phyloP scores from a whole-genome alignment of 352 stramenopile genomes.

The Globisporangium echinulatum region DNA sequence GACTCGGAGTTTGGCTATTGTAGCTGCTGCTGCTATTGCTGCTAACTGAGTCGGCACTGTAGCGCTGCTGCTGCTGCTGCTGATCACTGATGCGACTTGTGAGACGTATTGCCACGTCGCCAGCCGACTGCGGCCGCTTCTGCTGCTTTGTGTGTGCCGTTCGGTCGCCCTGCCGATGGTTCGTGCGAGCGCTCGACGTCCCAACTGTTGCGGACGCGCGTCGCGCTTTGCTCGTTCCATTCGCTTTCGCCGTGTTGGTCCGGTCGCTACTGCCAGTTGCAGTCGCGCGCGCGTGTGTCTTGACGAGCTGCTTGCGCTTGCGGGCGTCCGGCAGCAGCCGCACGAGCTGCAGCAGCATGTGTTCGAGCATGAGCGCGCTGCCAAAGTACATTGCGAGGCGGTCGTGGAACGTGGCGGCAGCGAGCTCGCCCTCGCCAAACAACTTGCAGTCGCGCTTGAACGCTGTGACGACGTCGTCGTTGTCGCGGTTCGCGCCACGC shows the following conservation, averaged over 20 bases:
- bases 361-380: constrained; percentile 65
- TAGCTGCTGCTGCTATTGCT: constrained; percentile 36
- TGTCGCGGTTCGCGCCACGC: constrained; percentile 61
- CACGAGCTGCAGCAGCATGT: constrained; percentile 73
- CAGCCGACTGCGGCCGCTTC: too few relatives aligned
- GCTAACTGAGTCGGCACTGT: neutral
- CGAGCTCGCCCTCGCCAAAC: constrained; percentile 59
- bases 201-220: too few relatives aligned
- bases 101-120: too few relatives aligned
- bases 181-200: too few relatives aligned
- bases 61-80: too few relatives aligned
- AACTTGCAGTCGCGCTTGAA: constrained; percentile 81
- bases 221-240: too few relatives aligned
- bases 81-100: too few relatives aligned
- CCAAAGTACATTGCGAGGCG: constrained; percentile 60
- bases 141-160: too few relatives aligned
- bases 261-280: constrained; percentile 16
- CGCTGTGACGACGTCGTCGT: constrained; percentile 57
- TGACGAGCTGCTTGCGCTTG: constrained; percentile 69
- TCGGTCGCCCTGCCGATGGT: too few relatives aligned
- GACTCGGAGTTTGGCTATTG: neutral
- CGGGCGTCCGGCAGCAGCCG: constrained; percentile 72
- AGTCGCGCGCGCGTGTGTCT: constrained; percentile 20
- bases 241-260: constrained; percentile 2
- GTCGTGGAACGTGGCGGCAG: constrained; percentile 55